Base-by-base conservation (phyloP, 306 rosid species). In the Glycine tomentella region DNA sequence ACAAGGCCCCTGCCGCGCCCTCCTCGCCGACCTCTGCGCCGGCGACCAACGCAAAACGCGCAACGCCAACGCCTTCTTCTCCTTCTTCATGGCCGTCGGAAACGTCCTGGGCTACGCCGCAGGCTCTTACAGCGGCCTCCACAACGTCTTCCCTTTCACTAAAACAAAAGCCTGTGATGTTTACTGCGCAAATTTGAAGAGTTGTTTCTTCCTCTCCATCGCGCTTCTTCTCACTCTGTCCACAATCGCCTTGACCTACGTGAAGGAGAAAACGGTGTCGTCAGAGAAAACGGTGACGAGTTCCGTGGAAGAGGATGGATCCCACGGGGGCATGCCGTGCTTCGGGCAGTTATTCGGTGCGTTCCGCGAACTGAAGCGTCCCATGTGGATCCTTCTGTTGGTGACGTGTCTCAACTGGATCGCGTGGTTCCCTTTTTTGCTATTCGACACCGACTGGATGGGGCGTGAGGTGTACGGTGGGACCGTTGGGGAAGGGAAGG, bases 401-500 rank as follows among this genome's bases (percentile, higher is more conserved):
- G 99, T 95, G 81, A 95, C 99, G 74, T 87, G 92, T 16, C 84
- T 93, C 0, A 95, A 95, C 9, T 95, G 99, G 98, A 64, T 93
- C 31, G 99, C 96, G 0, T 95, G 99, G 98, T 95, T 93, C 49
- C 98, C 98, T 0, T 95, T 95, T 85, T 16, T 95, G 72, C 63
- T 95, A 36, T 95, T 86, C 71, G 98, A 95, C 81, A 95, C 99
- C 0, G 99, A 95, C 61, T 95, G 99, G 99, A 95, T 91, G 99
- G 99, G 99, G 1, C 48, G 10, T 7, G 99, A 95, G 79, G 98
- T 95, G 34, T 95, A 84, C 36, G 99, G 99, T 0, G 99, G 99
- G 3, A 69, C 55, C n/a, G 93, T 85, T 0, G 88, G 88, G 2
- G 40, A 81, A 58, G 90, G 90, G 1, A 36, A 2, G 69, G 58